Base-by-base conservation (phyloP, 2,329 filamentous ascomycete genomes). In the Fusarium hainanense region DNA sequence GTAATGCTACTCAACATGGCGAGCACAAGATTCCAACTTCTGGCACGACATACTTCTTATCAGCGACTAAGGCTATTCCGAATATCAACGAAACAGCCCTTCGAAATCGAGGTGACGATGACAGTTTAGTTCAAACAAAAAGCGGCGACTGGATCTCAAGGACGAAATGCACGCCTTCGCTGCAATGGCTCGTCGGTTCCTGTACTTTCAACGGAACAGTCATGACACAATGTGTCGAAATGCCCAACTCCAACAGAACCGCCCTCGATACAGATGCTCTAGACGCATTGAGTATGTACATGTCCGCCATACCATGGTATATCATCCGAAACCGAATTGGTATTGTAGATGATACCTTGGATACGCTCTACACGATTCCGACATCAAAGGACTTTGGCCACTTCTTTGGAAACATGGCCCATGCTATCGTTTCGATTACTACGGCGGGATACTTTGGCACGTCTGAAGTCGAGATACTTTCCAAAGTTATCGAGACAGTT, bases 251-350 rank as follows among this genome's bases (percentile, higher is more conserved):
- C 2, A 71, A 73, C 7, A 52, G 50, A 6, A 66, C 70, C 14
- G 60, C 64, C 0, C 57, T 72, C 1, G 70, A 72, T 7, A 73
- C 58, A 1, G 37, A 63, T 3, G 70, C 70, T 0, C 27, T 72
- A 0, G 55, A 71, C n/a, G 49, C 70, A 0, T 18, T 72, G 3
- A 40, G 30, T 1, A 23, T 71, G 4, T 72, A 72, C 52, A 72
- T 72, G 70, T 69, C 70, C 2, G 70, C 70, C 1, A 72, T 72
- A n/a, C 70, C 70, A 3, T 72, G 70, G 70, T 71, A 63, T 6
- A 69, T 72, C 16, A 71, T 72, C 37, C 30, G 54, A 5, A 69
- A 63, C 6, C 58, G 44, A 6, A 59, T 72, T 10, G 25, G 48
- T 6, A 73, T 72, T 2, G 60, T 69, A 0, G 70, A 72, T 6